Conservation (phyloP, 176 grass and related monocot species). For the Avena eriantha region DNA sequence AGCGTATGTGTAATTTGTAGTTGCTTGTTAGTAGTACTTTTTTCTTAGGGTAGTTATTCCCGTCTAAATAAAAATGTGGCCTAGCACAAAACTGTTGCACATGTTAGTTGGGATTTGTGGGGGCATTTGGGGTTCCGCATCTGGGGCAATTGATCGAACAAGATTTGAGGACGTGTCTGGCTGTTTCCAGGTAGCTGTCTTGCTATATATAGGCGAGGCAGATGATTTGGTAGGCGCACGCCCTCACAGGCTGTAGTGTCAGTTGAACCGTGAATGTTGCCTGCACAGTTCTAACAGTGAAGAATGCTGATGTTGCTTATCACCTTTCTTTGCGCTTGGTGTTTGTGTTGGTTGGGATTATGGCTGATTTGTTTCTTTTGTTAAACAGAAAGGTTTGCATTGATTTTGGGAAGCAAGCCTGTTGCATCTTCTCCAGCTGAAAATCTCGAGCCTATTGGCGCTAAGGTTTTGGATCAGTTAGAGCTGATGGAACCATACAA, state of each 20-base stretch:
- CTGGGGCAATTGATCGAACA: slow-evolving; percentile 24
- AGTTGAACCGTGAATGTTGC: slow-evolving; percentile 14
- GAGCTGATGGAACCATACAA: slow-evolving; percentile 46
- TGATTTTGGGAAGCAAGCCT: slow-evolving; percentile 51
- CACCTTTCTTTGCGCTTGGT: slow-evolving; percentile 5
- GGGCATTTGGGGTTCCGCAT: slow-evolving; percentile 25
- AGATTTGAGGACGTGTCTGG: slow-evolving; percentile 19
- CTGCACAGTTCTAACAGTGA: slow-evolving; percentile 33
- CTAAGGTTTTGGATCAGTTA: slow-evolving; percentile 42
- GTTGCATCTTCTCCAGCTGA: slow-evolving; percentile 57
- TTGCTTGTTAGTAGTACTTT: slow-evolving; percentile 3
- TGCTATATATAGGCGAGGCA: slow-evolving; percentile 39
- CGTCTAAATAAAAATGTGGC: slow-evolving; percentile 5
- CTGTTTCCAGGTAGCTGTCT: slow-evolving; percentile 37
- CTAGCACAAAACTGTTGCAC: slow-evolving; percentile 1
- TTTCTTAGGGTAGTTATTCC: slow-evolving; percentile 12
- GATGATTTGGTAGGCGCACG: slow-evolving; percentile 34
- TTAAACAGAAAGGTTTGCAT: slow-evolving; percentile 45
- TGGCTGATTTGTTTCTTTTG: slow-evolving; percentile 37
- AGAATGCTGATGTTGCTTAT: slow-evolving; percentile 33
- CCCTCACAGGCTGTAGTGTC: neutral
- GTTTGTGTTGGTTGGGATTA: neutral
- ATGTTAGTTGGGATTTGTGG: slow-evolving; percentile 40
- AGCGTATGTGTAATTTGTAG: slow-evolving; percentile 36
- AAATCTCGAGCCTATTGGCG: slow-evolving; percentile 45